Percentiles rank a stretch among this genome's conserved stretches.
phyloP scores from a whole-genome alignment of 805 yeast species.

The Priceomyces fermenticarens region DNA sequence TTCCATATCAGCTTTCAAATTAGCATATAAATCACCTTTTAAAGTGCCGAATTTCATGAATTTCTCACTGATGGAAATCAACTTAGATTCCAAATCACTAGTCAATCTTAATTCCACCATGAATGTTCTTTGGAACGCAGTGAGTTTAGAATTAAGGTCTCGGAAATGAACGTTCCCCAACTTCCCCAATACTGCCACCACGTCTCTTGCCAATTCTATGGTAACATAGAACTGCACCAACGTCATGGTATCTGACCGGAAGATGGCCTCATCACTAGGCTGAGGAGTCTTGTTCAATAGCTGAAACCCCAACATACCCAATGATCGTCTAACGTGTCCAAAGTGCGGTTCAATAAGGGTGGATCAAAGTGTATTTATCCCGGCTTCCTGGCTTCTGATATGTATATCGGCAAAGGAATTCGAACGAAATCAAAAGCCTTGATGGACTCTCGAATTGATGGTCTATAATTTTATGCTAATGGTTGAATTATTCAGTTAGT shows the following conservation, averaged over 20 bases:
- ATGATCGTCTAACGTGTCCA: not conserved
- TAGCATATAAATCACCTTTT: slow-evolving; percentile 22
- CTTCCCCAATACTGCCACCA: slow-evolving; percentile 36
- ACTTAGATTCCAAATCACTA: slow-evolving; percentile 31
- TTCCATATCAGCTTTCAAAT: slow-evolving; percentile 52
- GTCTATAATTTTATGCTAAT: no score
- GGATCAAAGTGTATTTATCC: no score
- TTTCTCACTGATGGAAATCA: slow-evolving; percentile 21
- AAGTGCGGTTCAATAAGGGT: no score
- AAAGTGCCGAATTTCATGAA: slow-evolving; percentile 30
- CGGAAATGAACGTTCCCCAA: slow-evolving; percentile 42
- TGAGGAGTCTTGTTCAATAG: not conserved
- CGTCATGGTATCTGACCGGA: slow-evolving; percentile 48
- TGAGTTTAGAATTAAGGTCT: slow-evolving; percentile 46
- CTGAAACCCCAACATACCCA: slow-evolving; percentile 2
- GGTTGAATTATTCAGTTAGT: no score
- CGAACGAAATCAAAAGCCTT: no score
- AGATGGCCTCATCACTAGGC: slow-evolving; percentile 31
- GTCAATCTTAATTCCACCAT: slow-evolving; percentile 37
- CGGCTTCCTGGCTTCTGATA: no score
- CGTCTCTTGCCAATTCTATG: slow-evolving; percentile 42
- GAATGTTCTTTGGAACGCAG: slow-evolving; percentile 46
- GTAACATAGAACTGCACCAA: slow-evolving; percentile 48
- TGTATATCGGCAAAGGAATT: no score
- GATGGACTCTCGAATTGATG: no score